These are phyloP conservation scores for Yarrowia yakushimensis DNA, from an alignment of 805 yeast species.

Conservation along the genomic window DNA sequence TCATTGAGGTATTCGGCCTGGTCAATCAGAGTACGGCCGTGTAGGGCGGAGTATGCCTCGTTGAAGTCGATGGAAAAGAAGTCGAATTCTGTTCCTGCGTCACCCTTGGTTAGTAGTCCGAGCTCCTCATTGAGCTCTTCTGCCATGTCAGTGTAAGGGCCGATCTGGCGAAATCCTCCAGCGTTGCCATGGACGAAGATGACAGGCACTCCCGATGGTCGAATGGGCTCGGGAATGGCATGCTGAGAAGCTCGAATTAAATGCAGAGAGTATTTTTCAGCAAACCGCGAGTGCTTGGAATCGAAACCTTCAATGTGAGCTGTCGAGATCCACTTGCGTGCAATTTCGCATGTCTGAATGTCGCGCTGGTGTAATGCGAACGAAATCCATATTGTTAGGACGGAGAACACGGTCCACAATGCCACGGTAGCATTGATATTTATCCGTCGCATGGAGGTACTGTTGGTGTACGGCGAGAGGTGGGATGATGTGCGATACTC, in stretches of 20 bases:
- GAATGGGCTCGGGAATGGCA: constrained; percentile 20
- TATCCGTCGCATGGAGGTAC: constrained; percentile 4
- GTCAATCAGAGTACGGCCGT: constrained; percentile 87
- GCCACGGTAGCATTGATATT: constrained; percentile 18
- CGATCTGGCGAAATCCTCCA: constrained; percentile 75
- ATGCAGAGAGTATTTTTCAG: constrained; percentile 77
- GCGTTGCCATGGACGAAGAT: constrained; percentile 97
- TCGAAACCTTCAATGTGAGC: constrained; percentile 29
- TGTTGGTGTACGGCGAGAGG: neutral
- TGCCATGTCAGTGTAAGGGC: constrained; percentile 25
- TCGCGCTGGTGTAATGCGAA: constrained; percentile 12
- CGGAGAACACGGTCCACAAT: constrained; percentile 18
- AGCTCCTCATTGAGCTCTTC: constrained; percentile 28
- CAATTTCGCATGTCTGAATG: constrained; percentile 28
- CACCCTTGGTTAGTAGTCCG: constrained; percentile 31
- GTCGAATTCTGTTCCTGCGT: constrained; percentile 49
- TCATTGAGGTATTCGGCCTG: constrained; percentile 93
- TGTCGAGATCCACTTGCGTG: constrained; percentile 31
- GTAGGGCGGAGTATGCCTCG: constrained; percentile 94
- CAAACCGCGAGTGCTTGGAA: constrained; percentile 57
- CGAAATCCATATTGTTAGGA: constrained; percentile 15
- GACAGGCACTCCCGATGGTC: constrained; percentile 76
- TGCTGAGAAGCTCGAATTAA: constrained; percentile 68
- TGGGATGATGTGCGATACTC: neutral
- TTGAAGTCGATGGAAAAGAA: constrained; percentile 91